Conservation (phyloP, 768 basidiomycete genomes). For the Xerocomellus chrysenteron region DNA sequence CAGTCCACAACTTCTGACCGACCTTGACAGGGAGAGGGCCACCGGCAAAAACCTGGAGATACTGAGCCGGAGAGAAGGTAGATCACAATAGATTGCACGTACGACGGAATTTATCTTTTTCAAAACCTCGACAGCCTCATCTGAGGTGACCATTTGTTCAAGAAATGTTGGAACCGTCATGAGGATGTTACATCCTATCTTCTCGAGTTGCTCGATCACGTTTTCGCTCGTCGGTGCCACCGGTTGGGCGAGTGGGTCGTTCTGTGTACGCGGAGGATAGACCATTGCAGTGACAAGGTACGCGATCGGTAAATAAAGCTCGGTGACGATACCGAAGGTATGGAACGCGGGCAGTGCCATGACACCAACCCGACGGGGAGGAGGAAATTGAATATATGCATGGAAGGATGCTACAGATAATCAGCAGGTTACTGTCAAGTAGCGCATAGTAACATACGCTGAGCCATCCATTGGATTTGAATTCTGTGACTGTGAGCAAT, state of each 20-base stretch:
- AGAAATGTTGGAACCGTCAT: conserved; percentile 41
- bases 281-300: conserved; percentile 17
- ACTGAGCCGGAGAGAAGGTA: not conserved
- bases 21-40: conserved; percentile 36
- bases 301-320: conserved; percentile 22
- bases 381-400: conserved; percentile 1
- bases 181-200: conserved; percentile 30
- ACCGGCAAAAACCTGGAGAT: conserved; percentile 37
- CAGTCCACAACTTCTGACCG: conserved; percentile 33
- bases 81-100: not conserved
- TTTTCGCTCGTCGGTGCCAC: conserved; percentile 40
- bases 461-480: conserved; percentile 34
- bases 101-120: conserved; percentile 31
- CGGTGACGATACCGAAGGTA: conserved; percentile 14
- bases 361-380: conserved; percentile 17
- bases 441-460: conserved; percentile 29
- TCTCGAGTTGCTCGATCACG: conserved; percentile 35
- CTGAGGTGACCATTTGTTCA: conserved; percentile 33
- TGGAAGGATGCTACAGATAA: conserved; percentile 1
- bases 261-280: conserved; percentile 28
- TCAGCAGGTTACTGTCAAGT: not conserved
- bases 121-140: conserved; percentile 25
- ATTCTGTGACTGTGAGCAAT: conserved; percentile 37
- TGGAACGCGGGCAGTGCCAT: conserved; percentile 33
- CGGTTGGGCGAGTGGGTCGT: conserved; percentile 28